Conservation (phyloP, 345 rosid genomes). For the Adansonia digitata region DNA sequence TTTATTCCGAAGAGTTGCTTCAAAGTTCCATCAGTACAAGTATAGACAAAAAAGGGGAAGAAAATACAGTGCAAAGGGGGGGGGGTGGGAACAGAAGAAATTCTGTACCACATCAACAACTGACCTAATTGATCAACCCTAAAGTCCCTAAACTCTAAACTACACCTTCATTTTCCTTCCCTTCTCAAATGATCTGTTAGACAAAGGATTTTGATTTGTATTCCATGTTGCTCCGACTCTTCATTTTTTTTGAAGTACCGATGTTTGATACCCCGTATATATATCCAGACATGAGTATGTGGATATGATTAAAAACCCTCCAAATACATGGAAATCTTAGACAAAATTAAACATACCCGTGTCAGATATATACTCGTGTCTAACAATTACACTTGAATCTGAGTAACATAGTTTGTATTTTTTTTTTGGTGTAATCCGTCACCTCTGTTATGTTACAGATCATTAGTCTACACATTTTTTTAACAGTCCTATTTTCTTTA, state of each 20-base stretch:
- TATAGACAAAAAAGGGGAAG: constrained; percentile 51
- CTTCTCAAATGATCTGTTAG: constrained; percentile 65
- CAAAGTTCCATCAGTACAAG: constrained; percentile 58
- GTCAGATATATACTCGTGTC: too few relatives aligned
- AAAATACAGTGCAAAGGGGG: constrained; percentile 38
- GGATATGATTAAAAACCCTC: too few relatives aligned
- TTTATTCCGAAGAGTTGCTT: constrained; percentile 41
- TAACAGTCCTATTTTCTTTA: constrained; percentile 62
- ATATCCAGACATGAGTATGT: too few relatives aligned
- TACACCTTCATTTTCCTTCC: constrained; percentile 34
- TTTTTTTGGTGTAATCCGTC: constrained; percentile 46
- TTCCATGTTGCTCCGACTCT: too few relatives aligned
- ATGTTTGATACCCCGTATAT: too few relatives aligned
- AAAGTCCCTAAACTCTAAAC: constrained; percentile 19
- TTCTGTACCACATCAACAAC: constrained; percentile 46
- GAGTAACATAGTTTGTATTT: constrained; percentile 15
- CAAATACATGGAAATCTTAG: too few relatives aligned
- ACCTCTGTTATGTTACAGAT: constrained; percentile 78
- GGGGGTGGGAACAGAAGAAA: background rate
- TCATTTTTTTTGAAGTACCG: too few relatives aligned
- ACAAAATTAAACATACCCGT: too few relatives aligned
- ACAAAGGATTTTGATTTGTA: constrained; percentile 57
- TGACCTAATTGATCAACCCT: constrained; percentile 34
- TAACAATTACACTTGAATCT: too few relatives aligned
- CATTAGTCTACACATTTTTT: constrained; percentile 56